Base-by-base conservation (phyloP, 768 basidiomycete genomes). In the Agaricus sinodeliciosus region DNA sequence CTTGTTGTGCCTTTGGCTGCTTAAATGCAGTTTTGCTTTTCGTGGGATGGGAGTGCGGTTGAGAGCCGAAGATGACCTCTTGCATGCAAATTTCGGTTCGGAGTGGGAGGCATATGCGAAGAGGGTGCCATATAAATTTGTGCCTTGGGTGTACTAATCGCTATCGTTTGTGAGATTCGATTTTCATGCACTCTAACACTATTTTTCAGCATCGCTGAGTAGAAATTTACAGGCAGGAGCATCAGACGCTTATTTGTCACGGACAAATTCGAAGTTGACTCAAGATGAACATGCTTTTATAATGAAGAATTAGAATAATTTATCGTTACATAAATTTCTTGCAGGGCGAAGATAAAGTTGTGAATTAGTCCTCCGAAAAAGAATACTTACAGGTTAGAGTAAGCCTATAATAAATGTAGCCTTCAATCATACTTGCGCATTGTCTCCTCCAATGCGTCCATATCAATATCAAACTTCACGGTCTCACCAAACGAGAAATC, bases 71-170 rank as follows among this genome's bases (percentile, higher is more conserved):
- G 73, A 76, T 57, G 54, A 62, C 42, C 59, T 69, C 25, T 56
- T 76, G 58, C 63, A 60, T 46, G 58, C 63, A 35, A 61, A 62
- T 3, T 74, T 74, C 62, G 69, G 70, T 3, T 55, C 60, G 16
- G 62, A 69, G 43, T 65, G 69, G 66, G 67, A 70, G 35, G 59
- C 58, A 9, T 78, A 72, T 63, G 67, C 69, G 0, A 49, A 19
- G 47, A 61, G 55, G 31, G 75, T 76, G 9, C 69, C 63, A 9
- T 72, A 64, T 49, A 71, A 56, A 51, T 63, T 78, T 31, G 55
- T 76, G 52, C 76, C 76, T 2, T 65, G 69, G 18, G 43, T 76
- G 26, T 59, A 62, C 48, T 63, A 49, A 60, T 26, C 9, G 35
- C 19, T 28, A n/a, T 42, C 0, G 31, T 16, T 1, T 12, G 43